Evolutionary conservation across 2,329 filamentous ascomycete species (phyloP).

Genomic region (Paecilomyces sp.): DNA sequence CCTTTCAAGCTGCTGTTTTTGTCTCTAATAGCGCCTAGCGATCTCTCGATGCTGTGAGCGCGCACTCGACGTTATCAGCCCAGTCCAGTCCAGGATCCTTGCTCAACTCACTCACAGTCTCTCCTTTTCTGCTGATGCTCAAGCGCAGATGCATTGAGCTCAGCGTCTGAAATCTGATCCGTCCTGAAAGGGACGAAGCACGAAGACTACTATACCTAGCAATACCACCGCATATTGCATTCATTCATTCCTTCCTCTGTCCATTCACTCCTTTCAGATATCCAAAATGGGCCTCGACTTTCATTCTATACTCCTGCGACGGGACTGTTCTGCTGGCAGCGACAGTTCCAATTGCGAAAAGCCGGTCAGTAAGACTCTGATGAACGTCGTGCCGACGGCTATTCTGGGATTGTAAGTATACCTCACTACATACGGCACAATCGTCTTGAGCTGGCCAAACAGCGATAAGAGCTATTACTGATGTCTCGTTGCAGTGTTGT

Average conservation of each 20-base stretch:
- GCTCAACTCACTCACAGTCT: not conserved
- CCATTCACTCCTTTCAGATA: not conserved
- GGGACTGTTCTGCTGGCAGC: not conserved
- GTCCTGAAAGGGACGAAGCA: not conserved
- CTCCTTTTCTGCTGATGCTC: not conserved
- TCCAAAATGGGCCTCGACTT: not conserved
- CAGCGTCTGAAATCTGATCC: not conserved
- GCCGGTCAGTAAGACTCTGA: slow-evolving; percentile 4
- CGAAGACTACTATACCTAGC: not conserved
- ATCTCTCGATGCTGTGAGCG: not conserved
- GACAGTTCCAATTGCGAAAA: slow-evolving; percentile 4
- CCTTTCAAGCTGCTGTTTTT: not conserved
- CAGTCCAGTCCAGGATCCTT: not conserved
- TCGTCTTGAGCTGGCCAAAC: not conserved
- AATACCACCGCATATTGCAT: not conserved
- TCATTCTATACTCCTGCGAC: not conserved
- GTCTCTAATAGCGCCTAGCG: not conserved
- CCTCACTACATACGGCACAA: not conserved
- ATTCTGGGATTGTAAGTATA: slow-evolving; percentile 4
- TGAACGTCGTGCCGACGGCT: slow-evolving; percentile 5
- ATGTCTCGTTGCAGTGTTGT: slow-evolving; percentile 3
- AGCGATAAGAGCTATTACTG: not conserved
- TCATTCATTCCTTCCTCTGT: not conserved
- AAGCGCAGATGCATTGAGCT: not conserved
- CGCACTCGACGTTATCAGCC: not conserved